These are phyloP conservation scores for Yamadazyma takamatsuzukensis DNA, from an alignment of 805 yeast species.

Conservation along the genomic window DNA sequence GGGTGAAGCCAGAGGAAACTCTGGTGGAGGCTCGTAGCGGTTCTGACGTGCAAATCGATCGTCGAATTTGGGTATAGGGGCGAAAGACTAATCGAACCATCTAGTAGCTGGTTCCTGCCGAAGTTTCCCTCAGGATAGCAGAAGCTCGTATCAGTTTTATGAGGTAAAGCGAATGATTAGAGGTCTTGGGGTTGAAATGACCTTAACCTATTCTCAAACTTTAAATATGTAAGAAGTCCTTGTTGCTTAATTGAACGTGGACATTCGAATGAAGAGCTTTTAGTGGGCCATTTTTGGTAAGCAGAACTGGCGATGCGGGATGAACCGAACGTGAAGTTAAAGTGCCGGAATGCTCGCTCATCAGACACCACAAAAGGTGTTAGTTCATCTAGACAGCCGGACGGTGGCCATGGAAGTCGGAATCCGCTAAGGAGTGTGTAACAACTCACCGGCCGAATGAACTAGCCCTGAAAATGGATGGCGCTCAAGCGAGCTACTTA, in stretches of 20 bases:
- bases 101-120: conserved; percentile 39
- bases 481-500: conserved; percentile 36
- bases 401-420: conserved; percentile 53
- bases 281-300: conserved; percentile 46
- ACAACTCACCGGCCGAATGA: conserved; percentile 52
- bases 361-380: conserved; percentile 38
- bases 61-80: conserved; percentile 44
- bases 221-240: conserved; percentile 41
- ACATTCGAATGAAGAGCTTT: conserved; percentile 37
- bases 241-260: conserved; percentile 41
- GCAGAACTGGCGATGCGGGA: conserved; percentile 41
- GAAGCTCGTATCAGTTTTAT: conserved; percentile 41
- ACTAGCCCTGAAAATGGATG: conserved; percentile 42
- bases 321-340: conserved; percentile 20
- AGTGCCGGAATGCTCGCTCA: conserved; percentile 34
- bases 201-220: conserved; percentile 41
- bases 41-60: conserved; percentile 45
- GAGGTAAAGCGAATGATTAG: conserved; percentile 41
- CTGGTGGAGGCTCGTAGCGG: conserved; percentile 46
- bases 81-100: conserved; percentile 41
- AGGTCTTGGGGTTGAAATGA: conserved; percentile 38
- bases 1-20: conserved; percentile 45
- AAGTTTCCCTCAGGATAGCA: conserved; percentile 33
- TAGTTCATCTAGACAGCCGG: conserved; percentile 46
- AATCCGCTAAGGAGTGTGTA: conserved; percentile 54